Evolutionary conservation across 2,329 filamentous ascomycete species (phyloP), one percentile per base, ranked within the genome.

Genomic region (Phialocephala subalpina): DNA sequence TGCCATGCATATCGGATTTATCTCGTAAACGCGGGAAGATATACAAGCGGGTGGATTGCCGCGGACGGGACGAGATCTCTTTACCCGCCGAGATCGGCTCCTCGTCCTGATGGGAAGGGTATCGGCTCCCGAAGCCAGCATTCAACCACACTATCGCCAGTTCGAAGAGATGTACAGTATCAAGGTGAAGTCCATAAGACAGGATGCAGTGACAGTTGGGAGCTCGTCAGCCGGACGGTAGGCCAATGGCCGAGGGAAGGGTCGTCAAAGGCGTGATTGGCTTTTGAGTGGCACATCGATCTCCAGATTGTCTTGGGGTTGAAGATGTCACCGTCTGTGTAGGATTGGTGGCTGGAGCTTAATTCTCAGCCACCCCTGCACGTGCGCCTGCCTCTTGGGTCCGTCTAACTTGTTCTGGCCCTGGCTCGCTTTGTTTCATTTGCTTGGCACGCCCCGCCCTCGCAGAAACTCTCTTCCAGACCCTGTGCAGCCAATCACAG

Each of bases 281-380:
- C 40, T 53, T 20, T n/a, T 22, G 14, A 22, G 55, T 20, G n/a
- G 16, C 4, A 9, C n/a, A 22, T 8, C 38, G 40, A 2, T 52
- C n/a, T 60, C 42, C 36, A 36, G 55, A 27, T 57, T 57, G 55
- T 20, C 29, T n/a, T 57, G 53, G 5, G 11, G 22, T 7, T 20
- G 29, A 53, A 35, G 45, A 61, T 61, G 58, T 61, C 58, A 61
- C 58, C 45, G 9, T 27, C 14, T 29, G n/a, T 14, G n/a, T 4
- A 12, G 47, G 42, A 61, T 61, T 61, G 58, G 58, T 52, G 58
- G 45, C 45, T 5, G 18, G 29, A n/a, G 38, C 29, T 27, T 33
- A 40, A 27, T 27, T 42, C 20, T 45, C 25, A 5, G 20, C 1
- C 1, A 16, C 11, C 58, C 49, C 5, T 56, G 22, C 7, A 7